Conservation (phyloP, 352 stramenopile genomes). For the Phytophthora tentaculata region DNA sequence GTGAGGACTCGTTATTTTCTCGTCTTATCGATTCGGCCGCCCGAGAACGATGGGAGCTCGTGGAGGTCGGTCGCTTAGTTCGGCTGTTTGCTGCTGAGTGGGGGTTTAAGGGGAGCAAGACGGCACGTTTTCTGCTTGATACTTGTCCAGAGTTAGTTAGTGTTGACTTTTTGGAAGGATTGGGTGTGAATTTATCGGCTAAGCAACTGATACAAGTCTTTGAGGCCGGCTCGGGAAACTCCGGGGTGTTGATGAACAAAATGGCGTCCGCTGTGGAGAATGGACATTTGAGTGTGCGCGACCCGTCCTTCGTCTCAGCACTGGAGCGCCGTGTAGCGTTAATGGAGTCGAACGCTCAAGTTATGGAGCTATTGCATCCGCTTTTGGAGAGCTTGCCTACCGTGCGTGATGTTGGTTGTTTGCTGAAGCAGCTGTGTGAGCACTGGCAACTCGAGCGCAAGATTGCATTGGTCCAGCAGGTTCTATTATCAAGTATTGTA, state of each 20-base stretch:
- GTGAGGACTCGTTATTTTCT: slow-evolving; percentile 54
- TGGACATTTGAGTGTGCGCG: slow-evolving; percentile 59
- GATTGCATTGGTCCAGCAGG: slow-evolving; percentile 66
- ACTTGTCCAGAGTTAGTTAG: slow-evolving; percentile 84
- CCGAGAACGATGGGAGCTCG: slow-evolving; percentile 74
- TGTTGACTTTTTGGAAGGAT: slow-evolving; percentile 86
- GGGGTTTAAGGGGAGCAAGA: slow-evolving; percentile 59
- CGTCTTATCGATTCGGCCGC: slow-evolving; percentile 80
- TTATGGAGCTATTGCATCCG: slow-evolving; percentile 69
- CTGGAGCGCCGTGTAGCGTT: slow-evolving; percentile 33
- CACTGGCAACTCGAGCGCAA: slow-evolving; percentile 75
- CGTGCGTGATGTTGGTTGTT: slow-evolving; percentile 65
- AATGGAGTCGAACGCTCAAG: slow-evolving; percentile 61
- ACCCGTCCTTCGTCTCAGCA: slow-evolving; percentile 46
- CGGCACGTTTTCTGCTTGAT: slow-evolving; percentile 60
- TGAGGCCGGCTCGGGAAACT: slow-evolving; percentile 64
- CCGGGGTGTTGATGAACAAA: slow-evolving; percentile 75
- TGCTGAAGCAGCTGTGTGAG: slow-evolving; percentile 66
- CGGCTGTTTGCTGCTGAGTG: slow-evolving; percentile 77
- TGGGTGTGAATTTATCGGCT: slow-evolving; percentile 59
- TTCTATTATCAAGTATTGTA: slow-evolving; percentile 78
- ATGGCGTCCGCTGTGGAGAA: slow-evolving; percentile 76
- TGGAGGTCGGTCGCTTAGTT: slow-evolving; percentile 82
- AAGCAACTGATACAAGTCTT: slow-evolving; percentile 77
- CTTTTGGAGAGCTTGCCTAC: slow-evolving; percentile 79